Base-by-base conservation (phyloP, 202 grass and related monocot species). In the Alloteropsis angusta region DNA sequence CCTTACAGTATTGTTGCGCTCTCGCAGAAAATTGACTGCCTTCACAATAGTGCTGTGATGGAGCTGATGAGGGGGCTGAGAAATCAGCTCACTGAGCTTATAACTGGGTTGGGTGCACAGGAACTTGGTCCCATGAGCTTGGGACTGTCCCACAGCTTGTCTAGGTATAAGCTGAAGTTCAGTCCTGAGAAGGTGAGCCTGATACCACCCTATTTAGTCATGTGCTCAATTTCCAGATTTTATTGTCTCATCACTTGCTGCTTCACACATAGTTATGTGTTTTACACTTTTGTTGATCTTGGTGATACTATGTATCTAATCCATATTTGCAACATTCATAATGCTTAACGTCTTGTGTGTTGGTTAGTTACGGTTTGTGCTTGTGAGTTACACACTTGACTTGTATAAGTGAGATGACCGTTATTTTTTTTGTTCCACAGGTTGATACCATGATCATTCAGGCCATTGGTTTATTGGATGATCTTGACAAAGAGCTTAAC, bases 401-500 rank as follows among this genome's bases (percentile, higher is more conserved):
- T 41, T 22, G 19, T 35, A 28, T 7, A 47, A 42, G 11, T 52
- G n/a, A 72, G 9, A 11, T 65, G 7, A 75, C 60, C 5, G 1
- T 8, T 25, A 30, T 58, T 91, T 9, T 44, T 70, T 72, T 28
- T 25, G 15, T 32, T 82, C 45, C n/a, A 32, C 53, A 97, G 94
- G 91, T 94, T 73, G 94, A 97, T 75, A 97, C 91, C 64, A 97
- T 97, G 94, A 97, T 97, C 42, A 87, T 93, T 70, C 94, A 97
- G 46, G 91, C 94, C 55, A 97, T 97, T 82, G 94, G 94, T 22
- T 93, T 97, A 47, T 85, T 97, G 79, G 94, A 97, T 71, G 91
- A 97, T 84, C 85, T 97, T 84, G 94, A 93, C 68, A 93, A 97
- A 72, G 94, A 97, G 74, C 85, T 97, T 50, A 97, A 97, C 81